Conservation (phyloP, 495 filamentous ascomycete genomes). For the Podospora pseudoanserina region DNA sequence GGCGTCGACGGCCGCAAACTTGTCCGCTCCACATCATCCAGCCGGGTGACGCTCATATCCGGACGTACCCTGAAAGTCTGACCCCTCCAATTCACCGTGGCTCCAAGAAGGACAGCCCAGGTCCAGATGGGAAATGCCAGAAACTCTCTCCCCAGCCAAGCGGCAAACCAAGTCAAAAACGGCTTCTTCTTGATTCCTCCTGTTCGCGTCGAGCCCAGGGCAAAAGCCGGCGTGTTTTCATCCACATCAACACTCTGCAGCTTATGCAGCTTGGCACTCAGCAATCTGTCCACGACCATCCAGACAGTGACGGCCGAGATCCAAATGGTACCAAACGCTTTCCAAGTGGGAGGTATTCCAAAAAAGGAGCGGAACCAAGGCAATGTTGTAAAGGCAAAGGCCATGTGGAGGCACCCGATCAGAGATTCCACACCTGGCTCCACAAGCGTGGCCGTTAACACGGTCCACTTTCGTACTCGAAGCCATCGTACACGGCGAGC, state of each 20-base stretch:
- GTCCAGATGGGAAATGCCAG: conserved; percentile 85
- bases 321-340: conserved; percentile 63
- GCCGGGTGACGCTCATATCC: conserved; percentile 71
- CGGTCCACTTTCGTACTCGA: conserved; percentile 91
- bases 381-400: conserved; percentile 72
- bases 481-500: conserved; percentile 87
- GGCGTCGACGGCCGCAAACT: background rate
- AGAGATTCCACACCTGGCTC: conserved; percentile 93
- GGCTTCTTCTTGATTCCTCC: conserved; percentile 46
- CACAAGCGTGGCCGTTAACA: conserved; percentile 81
- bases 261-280: conserved; percentile 71
- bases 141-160: conserved; percentile 82
- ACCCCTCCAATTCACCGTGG: conserved; percentile 82
- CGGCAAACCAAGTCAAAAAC: conserved; percentile 68
- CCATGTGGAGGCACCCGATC: conserved; percentile 72
- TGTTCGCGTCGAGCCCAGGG: conserved; percentile 42
- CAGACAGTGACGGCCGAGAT: conserved; percentile 61
- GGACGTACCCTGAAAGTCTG: conserved; percentile 74
- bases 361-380: conserved; percentile 54
- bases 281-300: conserved; percentile 67
- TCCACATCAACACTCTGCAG: conserved; percentile 67
- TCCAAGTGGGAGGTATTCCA: conserved; percentile 65
- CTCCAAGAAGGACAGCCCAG: conserved; percentile 78
- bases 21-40: conserved; percentile 23
- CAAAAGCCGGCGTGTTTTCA: conserved; percentile 68